Conservation (phyloP, 108 stramenopile genomes). For the Cyclotella choctawhatcheeana region DNA sequence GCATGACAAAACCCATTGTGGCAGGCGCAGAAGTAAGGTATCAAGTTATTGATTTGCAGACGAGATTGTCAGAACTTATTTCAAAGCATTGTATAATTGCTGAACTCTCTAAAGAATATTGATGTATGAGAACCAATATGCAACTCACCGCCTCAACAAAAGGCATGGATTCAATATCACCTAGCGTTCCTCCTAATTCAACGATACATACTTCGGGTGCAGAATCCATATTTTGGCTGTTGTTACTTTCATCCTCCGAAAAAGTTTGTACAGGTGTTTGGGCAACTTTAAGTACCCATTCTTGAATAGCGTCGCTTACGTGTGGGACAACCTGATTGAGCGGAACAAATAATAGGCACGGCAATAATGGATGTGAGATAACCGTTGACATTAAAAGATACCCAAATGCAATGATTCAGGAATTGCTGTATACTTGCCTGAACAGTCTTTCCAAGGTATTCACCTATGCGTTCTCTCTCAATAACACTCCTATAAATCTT, state of each 20-base stretch:
- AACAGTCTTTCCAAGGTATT: constrained; percentile 99
- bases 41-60: too few species aligned
- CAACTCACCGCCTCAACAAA: constrained; percentile 73
- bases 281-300: constrained; percentile 85
- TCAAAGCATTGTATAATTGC: too few species aligned
- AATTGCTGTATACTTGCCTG: too few species aligned
- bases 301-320: constrained; percentile 89
- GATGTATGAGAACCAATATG: too few species aligned
- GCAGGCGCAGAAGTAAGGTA: too few species aligned
- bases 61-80: too few species aligned
- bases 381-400: too few species aligned
- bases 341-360: background rate
- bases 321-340: constrained; percentile 82
- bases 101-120: too few species aligned
- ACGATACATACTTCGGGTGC: constrained; percentile 89
- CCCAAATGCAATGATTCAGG: too few species aligned
- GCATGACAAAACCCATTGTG: too few species aligned
- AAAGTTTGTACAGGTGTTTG: constrained; percentile 67
- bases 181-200: constrained; percentile 88
- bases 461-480: constrained; percentile 93
- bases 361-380: background rate
- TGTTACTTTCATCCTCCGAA: constrained; percentile 20
- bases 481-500: constrained; percentile 97
- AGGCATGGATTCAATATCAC: constrained; percentile 82
- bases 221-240: constrained; percentile 48